Evolutionary conservation across 129 eudicot species (phyloP).

Genomic region (Pittosporum tobira): DNA sequence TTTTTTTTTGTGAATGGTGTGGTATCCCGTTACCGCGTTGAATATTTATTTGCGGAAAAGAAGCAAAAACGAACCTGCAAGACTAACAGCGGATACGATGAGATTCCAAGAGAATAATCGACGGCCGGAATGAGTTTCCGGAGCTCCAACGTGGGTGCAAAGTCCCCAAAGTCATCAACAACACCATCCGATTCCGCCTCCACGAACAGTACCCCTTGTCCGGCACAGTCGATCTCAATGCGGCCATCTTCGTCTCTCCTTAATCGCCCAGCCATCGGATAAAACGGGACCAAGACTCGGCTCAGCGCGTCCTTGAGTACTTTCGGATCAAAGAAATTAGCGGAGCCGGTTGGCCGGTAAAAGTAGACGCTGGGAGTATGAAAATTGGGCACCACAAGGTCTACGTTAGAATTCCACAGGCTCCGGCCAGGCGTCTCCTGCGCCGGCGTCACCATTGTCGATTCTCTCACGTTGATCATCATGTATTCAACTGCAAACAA

Average conservation of each 20-base stretch:
- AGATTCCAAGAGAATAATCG: conserved; percentile 61
- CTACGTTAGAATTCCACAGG: conserved; percentile 63
- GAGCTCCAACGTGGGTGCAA: conserved; percentile 66
- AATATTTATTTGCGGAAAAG: too few species aligned
- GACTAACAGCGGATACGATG: conserved; percentile 46
- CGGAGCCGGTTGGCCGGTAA: conserved; percentile 47
- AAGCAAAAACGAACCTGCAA: too few species aligned
- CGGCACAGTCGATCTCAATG: conserved; percentile 66
- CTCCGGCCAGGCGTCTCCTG: conserved; percentile 33
- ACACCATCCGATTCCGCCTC: conserved; percentile 55
- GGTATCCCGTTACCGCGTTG: too few species aligned
- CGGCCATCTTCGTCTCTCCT: conserved; percentile 65
- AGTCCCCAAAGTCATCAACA: conserved; percentile 63
- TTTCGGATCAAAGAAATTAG: conserved; percentile 45
- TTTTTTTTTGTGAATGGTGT: too few species aligned
- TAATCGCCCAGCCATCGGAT: conserved; percentile 77
- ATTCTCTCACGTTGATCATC: conserved; percentile 45
- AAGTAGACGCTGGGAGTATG: conserved; percentile 62
- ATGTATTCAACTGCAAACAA: conserved; percentile 19
- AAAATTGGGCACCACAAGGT: conserved; percentile 51
- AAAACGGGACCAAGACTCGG: conserved; percentile 53
- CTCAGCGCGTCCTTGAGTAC: conserved; percentile 54
- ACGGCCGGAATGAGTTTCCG: conserved; percentile 53
- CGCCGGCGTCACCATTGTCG: conserved; percentile 61
- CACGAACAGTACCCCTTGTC: conserved; percentile 66